Evolutionary conservation across 2,329 filamentous ascomycete species (phyloP).

Genomic region (Arthrinium phaeospermum): DNA sequence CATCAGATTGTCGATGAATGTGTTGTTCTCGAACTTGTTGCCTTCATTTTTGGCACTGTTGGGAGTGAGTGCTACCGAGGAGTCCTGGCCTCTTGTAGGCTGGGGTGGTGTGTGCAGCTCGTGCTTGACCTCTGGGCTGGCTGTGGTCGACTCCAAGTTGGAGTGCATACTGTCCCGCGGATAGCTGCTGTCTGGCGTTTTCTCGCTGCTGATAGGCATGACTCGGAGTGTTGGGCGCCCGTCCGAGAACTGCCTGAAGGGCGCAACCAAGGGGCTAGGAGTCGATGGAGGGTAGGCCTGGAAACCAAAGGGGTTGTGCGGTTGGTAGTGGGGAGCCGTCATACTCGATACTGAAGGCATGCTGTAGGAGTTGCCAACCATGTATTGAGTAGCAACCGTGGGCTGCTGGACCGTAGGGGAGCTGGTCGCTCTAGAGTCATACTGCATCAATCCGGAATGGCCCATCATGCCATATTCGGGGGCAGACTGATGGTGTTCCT

Average conservation of each 20-base stretch:
- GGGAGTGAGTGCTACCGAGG: slow-evolving; percentile 48
- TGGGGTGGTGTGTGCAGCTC: slow-evolving; percentile 33
- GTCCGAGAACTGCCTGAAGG: slow-evolving; percentile 37
- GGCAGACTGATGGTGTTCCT: slow-evolving; percentile 50
- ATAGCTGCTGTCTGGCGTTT: slow-evolving; percentile 28
- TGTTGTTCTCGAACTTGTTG: slow-evolving; percentile 71
- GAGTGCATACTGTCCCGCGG: slow-evolving; percentile 28
- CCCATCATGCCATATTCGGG: slow-evolving; percentile 57
- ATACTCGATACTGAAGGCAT: slow-evolving; percentile 50
- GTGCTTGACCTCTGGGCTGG: slow-evolving; percentile 42
- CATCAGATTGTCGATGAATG: slow-evolving; percentile 87
- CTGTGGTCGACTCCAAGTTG: slow-evolving; percentile 29
- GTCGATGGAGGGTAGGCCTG: slow-evolving; percentile 44
- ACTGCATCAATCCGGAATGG: slow-evolving; percentile 51
- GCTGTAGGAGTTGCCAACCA: slow-evolving; percentile 51
- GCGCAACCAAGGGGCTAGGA: slow-evolving; percentile 31
- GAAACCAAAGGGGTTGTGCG: slow-evolving; percentile 51
- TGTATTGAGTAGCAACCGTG: slow-evolving; percentile 53
- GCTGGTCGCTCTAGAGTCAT: slow-evolving; percentile 50
- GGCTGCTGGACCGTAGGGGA: slow-evolving; percentile 49
- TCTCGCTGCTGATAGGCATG: slow-evolving; percentile 38
- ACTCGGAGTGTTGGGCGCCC: slow-evolving; percentile 36
- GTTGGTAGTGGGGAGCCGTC: slow-evolving; percentile 49
- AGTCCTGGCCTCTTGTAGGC: slow-evolving; percentile 24
- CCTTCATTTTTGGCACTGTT: slow-evolving; percentile 54